phyloP scores from a whole-genome alignment of 2,329 filamentous ascomycete species.

The Fusarium phyllophilum region DNA sequence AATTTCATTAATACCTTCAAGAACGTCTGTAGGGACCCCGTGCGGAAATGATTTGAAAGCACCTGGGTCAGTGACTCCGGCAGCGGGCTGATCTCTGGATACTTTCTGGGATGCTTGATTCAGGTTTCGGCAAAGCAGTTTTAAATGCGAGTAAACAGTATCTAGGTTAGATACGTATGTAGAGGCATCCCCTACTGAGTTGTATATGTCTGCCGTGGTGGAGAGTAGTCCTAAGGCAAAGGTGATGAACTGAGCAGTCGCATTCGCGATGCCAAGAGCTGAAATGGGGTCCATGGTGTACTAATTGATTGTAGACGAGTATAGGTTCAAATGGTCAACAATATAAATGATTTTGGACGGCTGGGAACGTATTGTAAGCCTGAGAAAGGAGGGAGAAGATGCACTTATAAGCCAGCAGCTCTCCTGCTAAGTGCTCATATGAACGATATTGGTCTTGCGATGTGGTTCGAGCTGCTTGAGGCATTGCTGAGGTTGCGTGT shows the following conservation, averaged over 20 bases:
- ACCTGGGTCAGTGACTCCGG: not conserved
- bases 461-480: no score
- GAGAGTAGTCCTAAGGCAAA: not conserved
- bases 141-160: not conserved
- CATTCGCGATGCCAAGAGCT: not conserved
- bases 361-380: no score
- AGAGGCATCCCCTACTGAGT: not conserved
- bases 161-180: not conserved
- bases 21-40: not conserved
- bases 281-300: not conserved
- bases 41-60: not conserved
- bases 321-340: no score
- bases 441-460: no score
- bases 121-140: not conserved
- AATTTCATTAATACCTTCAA: not conserved
- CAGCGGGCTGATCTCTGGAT: not conserved
- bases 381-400: no score
- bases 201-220: not conserved
- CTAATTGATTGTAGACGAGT: no score
- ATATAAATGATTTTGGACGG: no score
- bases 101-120: not conserved
- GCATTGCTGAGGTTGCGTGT: no score
- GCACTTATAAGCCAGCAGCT: no score
- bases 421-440: no score
- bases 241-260: not conserved